A percentile compares a stretch with the other conserved stretches of the same genome.
Evolutionary conservation across 2,329 filamentous ascomycete species (phyloP).

Genomic region (Hymenoscyphus salicellus): DNA sequence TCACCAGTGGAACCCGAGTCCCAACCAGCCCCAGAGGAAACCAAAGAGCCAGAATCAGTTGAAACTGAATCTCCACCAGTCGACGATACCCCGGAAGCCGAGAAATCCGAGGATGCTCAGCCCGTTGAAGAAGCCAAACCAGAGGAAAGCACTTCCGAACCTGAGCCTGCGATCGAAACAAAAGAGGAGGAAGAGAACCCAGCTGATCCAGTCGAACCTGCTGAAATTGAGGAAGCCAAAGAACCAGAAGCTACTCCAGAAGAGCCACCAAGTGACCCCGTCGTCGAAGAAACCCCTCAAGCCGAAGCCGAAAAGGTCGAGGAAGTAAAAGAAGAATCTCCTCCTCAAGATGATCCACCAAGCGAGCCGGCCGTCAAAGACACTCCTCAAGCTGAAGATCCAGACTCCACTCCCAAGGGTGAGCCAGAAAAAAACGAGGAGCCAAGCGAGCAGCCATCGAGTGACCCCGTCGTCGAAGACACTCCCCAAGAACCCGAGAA

Average conservation of each 20-base stretch:
- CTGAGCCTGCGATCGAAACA: no score
- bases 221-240: background rate
- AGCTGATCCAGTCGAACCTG: no score
- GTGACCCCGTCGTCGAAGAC: background rate
- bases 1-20: background rate
- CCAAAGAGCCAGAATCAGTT: background rate
- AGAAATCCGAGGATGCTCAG: background rate
- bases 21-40: background rate
- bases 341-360: constrained; percentile 3
- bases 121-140: background rate
- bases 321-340: background rate
- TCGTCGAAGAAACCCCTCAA: background rate
- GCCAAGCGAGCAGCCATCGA: background rate
- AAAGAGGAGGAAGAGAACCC: no score
- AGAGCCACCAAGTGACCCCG: background rate
- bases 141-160: no score
- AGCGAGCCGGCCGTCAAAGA: background rate
- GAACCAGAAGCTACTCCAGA: background rate
- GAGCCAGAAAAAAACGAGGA: background rate
- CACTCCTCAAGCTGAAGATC: background rate
- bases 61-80: no score
- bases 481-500: background rate
- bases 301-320: background rate
- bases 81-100: background rate
- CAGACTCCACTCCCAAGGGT: no score